Conservation (phyloP, 352 stramenopile genomes). For the Pythium apleroticum region DNA sequence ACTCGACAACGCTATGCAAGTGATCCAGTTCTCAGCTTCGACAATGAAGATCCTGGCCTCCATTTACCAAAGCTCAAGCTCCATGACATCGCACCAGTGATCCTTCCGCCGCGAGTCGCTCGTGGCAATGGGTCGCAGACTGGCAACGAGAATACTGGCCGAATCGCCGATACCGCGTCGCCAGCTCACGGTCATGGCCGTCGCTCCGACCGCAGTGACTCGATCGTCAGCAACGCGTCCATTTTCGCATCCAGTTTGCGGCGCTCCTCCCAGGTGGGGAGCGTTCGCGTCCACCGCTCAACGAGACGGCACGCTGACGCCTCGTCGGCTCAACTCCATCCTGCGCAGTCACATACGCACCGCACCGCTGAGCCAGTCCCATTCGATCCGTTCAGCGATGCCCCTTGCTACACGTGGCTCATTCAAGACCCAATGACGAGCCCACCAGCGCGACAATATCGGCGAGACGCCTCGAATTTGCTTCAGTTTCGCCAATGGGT, state of each 20-base stretch:
- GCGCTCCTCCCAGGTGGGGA: constrained; percentile 2
- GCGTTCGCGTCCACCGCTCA: background rate
- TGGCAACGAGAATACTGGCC: no score
- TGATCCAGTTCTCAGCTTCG: background rate
- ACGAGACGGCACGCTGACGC: background rate
- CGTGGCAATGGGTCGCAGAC: background rate
- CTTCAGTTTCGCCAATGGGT: constrained; percentile 36
- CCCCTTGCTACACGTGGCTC: constrained; percentile 35
- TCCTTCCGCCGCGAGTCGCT: constrained; percentile 1
- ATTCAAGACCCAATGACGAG: constrained; percentile 27
- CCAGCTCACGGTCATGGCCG: background rate
- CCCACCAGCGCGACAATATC: background rate
- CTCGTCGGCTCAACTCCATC: background rate
- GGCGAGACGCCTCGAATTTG: constrained; percentile 28
- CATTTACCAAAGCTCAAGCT: constrained; percentile 19
- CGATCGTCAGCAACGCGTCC: background rate
- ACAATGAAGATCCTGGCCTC: background rate
- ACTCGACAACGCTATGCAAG: background rate
- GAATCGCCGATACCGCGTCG: no score
- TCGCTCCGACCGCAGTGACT: background rate
- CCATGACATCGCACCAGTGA: constrained; percentile 12
- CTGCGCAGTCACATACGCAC: background rate
- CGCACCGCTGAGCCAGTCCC: constrained; percentile 27
- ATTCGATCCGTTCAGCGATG: constrained; percentile 47
- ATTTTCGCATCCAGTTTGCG: constrained; percentile 16